A percentile compares a stretch with the other conserved stretches of the same genome.
These are phyloP conservation scores for Cardamine resedifolia DNA, from an alignment of 345 rosid genomes.

Conservation along the genomic window DNA sequence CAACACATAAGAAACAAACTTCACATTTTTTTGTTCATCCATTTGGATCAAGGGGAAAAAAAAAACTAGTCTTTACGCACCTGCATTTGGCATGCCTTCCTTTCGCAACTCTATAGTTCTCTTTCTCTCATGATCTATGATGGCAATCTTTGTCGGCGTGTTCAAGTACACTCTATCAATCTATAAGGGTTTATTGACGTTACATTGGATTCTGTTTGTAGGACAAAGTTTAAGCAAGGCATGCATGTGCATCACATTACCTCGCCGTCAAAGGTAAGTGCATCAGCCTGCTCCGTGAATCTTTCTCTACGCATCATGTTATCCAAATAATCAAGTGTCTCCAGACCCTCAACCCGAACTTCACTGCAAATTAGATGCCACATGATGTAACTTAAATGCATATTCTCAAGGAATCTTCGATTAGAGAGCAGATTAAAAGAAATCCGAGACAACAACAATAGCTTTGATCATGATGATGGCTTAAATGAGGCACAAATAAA, in stretches of 20 bases:
- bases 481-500: not conserved
- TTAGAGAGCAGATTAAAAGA: not conserved
- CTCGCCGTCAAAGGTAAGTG: constrained; percentile 83
- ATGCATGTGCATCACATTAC: constrained; percentile 36
- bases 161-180: constrained; percentile 74
- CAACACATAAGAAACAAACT: not conserved
- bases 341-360: constrained; percentile 89
- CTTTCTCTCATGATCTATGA: constrained; percentile 89
- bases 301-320: constrained; percentile 59
- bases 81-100: constrained; percentile 69
- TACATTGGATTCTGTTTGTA: constrained; percentile 6
- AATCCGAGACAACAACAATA: not conserved
- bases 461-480: not conserved
- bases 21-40: not conserved
- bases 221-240: not conserved
- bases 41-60: not conserved
- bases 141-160: constrained; percentile 76
- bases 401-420: not conserved
- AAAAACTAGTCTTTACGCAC: not conserved
- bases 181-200: constrained; percentile 34
- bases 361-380: constrained; percentile 62
- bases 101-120: constrained; percentile 72
- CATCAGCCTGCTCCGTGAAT: constrained; percentile 89
- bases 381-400: not conserved
- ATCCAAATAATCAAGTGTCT: constrained; percentile 85